Evolutionary conservation across 2,329 filamentous ascomycete genomes (phyloP).

Genomic region (Penicillium sp.): DNA sequence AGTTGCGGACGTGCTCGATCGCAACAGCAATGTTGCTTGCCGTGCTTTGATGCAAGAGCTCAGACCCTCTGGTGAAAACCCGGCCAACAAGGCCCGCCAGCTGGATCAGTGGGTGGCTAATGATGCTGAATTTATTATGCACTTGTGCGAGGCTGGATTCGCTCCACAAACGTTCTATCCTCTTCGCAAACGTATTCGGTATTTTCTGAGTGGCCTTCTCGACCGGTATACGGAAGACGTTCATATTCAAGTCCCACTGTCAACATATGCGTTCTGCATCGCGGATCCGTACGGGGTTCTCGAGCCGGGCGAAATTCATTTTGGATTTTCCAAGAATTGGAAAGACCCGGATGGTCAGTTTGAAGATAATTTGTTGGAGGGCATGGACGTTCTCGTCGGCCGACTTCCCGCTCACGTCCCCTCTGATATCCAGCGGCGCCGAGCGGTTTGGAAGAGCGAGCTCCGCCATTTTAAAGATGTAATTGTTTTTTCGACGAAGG

Average conservation of each 20-base stretch:
- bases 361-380: constrained; percentile 48
- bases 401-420: constrained; percentile 59
- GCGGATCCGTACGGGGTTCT: constrained; percentile 58
- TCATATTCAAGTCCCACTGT: constrained; percentile 51
- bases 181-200: constrained; percentile 43
- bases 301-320: constrained; percentile 56
- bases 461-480: constrained; percentile 59
- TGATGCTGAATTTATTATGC: constrained; percentile 38
- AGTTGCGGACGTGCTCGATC: constrained; percentile 40
- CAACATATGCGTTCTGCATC: constrained; percentile 58
- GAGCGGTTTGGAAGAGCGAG: constrained; percentile 51
- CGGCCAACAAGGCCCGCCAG: constrained; percentile 21
- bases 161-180: constrained; percentile 43
- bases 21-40: constrained; percentile 36
- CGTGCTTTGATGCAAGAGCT: constrained; percentile 40
- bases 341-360: constrained; percentile 38
- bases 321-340: constrained; percentile 55
- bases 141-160: constrained; percentile 51
- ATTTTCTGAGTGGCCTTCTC: constrained; percentile 44
- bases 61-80: constrained; percentile 29
- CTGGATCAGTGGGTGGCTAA: constrained; percentile 41
- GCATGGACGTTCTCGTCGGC: constrained; percentile 56
- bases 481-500: constrained; percentile 58
- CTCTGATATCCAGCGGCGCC: constrained; percentile 61
- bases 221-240: constrained; percentile 48